These are phyloP conservation scores for Carnegiea gigantea DNA, from an alignment of 179 eudicot genomes.

Conservation along the genomic window DNA sequence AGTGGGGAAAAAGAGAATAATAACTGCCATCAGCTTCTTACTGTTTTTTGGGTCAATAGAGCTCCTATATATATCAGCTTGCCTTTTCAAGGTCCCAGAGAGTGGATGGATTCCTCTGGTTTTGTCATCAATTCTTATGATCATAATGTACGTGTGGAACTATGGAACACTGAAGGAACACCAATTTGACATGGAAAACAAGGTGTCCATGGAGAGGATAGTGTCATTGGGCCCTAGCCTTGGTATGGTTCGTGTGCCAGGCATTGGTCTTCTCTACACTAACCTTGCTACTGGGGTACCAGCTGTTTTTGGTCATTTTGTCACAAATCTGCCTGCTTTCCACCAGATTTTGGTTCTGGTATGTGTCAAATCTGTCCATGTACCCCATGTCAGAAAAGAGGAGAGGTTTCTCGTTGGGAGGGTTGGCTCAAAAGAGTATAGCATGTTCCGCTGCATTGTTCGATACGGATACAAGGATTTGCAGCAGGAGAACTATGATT, in stretches of 20 bases:
- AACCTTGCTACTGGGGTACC: conserved; percentile 60
- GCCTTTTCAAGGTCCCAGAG: conserved; percentile 52
- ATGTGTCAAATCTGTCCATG: conserved; percentile 54
- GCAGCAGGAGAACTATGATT: conserved; percentile 53
- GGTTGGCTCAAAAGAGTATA: conserved; percentile 51
- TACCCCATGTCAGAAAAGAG: conserved; percentile 41
- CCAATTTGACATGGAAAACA: conserved; percentile 61
- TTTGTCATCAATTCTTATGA: conserved; percentile 49
- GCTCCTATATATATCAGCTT: conserved; percentile 59
- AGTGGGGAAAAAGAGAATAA: conserved; percentile 49
- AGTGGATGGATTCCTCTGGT: conserved; percentile 71
- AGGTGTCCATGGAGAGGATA: conserved; percentile 55
- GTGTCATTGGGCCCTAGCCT: conserved; percentile 61
- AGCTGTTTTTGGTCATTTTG: conserved; percentile 60
- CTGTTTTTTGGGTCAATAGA: conserved; percentile 59
- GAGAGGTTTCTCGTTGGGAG: conserved; percentile 49
- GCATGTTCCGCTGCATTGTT: conserved; percentile 57
- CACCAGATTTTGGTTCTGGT: conserved; percentile 59
- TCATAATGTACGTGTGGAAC: conserved; percentile 58
- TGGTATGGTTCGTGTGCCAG: conserved; percentile 71
- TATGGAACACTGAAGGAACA: conserved; percentile 62
- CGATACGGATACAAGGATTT: conserved; percentile 65
- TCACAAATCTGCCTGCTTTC: conserved; percentile 70
- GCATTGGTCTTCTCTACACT: conserved; percentile 61
- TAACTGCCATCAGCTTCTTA: conserved; percentile 36